These are phyloP conservation scores for Phaeoacremonium minimum DNA, from an alignment of 2,329 filamentous ascomycete genomes.

Conservation along the genomic window DNA sequence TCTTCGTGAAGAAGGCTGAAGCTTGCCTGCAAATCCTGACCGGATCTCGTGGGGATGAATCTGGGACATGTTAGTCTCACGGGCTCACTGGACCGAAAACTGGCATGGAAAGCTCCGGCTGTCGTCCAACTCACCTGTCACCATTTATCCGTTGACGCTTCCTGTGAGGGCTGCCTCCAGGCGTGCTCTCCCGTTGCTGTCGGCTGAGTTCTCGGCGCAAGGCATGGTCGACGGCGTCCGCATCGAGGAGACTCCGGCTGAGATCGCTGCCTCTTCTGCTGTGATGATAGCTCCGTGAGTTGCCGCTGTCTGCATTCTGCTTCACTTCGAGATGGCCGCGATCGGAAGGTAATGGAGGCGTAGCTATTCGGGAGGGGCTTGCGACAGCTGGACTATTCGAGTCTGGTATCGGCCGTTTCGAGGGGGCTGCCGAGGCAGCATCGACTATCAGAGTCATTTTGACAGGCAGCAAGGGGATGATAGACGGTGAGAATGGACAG, in stretches of 20 bases:
- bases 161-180: conserved; percentile 49
- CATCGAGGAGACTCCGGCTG: conserved; percentile 35
- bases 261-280: conserved; percentile 28
- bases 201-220: conserved; percentile 47
- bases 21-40: conserved; percentile 88
- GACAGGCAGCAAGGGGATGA: neutral
- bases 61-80: conserved; percentile 37
- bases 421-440: neutral
- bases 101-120: neutral
- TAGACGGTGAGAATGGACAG: neutral
- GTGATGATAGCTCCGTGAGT: conserved; percentile 26
- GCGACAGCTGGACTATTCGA: neutral
- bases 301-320: conserved; percentile 29
- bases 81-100: conserved; percentile 4
- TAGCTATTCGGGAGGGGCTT: conserved; percentile 15
- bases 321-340: conserved; percentile 36
- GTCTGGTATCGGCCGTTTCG: neutral
- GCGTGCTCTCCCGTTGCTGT: conserved; percentile 47
- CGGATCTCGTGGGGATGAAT: conserved; percentile 91
- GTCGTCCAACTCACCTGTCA: conserved; percentile 48
- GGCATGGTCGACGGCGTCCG: conserved; percentile 45
- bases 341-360: conserved; percentile 28
- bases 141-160: conserved; percentile 58
- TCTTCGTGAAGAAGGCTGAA: conserved; percentile 91
- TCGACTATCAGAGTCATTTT: neutral